These are phyloP conservation scores for Pseudocercospora musae DNA, from an alignment of 2,329 filamentous ascomycete species.

Conservation along the genomic window DNA sequence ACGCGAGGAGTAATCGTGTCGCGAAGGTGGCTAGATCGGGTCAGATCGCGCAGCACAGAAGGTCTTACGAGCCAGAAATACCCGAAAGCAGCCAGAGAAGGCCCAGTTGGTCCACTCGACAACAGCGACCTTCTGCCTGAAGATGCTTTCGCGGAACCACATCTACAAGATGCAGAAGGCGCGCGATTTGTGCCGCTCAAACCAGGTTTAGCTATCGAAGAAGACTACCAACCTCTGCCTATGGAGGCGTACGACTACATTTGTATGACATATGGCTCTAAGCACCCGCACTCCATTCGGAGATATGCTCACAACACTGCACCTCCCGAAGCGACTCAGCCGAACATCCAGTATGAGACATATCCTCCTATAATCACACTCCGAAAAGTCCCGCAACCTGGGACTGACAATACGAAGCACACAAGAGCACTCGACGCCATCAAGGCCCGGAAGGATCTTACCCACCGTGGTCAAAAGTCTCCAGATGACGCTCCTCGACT, in stretches of 20 bases:
- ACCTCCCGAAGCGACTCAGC: conserved; percentile 49
- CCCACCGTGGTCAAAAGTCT: conserved; percentile 24
- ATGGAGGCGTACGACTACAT: conserved; percentile 78
- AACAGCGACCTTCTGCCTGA: conserved; percentile 71
- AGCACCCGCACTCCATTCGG: conserved; percentile 64
- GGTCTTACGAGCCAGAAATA: conserved; percentile 53
- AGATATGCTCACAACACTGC: conserved; percentile 76
- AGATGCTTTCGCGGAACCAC: conserved; percentile 29
- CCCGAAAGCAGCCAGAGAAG: conserved; percentile 59
- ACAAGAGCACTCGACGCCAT: conserved; percentile 6
- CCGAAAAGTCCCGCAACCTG: conserved; percentile 65
- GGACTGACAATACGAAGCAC: conserved; percentile 5
- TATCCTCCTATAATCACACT: conserved; percentile 82
- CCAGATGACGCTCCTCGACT: conserved; percentile 60
- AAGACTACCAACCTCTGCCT: conserved; percentile 75
- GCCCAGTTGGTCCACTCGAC: conserved; percentile 75
- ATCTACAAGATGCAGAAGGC: conserved; percentile 24
- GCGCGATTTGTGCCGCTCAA: conserved; percentile 67
- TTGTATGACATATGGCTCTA: conserved; percentile 74
- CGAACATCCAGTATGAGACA: conserved; percentile 76
- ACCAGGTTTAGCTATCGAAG: conserved; percentile 59
- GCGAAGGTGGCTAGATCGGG: conserved; percentile 70
- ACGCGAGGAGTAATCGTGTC: conserved; percentile 76
- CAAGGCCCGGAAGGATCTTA: conserved; percentile 17
- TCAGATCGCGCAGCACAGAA: conserved; percentile 64